phyloP scores from a whole-genome alignment of 78 protist genomes.

The Cavenderia fasciculata region DNA sequence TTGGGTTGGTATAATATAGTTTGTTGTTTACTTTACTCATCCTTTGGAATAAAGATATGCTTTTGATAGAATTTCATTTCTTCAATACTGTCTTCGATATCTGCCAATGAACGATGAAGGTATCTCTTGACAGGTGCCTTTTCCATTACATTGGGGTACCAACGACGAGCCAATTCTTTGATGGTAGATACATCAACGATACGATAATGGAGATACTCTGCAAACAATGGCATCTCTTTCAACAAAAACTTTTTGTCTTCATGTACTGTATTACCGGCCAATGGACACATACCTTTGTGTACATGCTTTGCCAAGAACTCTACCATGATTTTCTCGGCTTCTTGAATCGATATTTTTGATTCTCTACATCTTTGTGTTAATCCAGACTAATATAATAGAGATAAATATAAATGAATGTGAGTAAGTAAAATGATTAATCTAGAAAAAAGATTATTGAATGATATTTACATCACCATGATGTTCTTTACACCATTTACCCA shows the following conservation, averaged over 20 bases:
- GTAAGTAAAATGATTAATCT: not conserved
- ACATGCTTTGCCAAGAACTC: slow-evolving; percentile 49
- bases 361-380: slow-evolving; percentile 27
- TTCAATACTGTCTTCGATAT: slow-evolving; percentile 71
- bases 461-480: slow-evolving; percentile 58
- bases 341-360: slow-evolving; percentile 47
- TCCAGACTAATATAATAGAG: slow-evolving; percentile 26
- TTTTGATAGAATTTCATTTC: slow-evolving; percentile 53
- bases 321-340: slow-evolving; percentile 48
- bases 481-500: slow-evolving; percentile 75
- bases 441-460: no score
- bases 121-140: not conserved
- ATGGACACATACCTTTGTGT: slow-evolving; percentile 8
- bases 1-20: no score
- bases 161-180: slow-evolving; percentile 53
- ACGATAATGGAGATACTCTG: slow-evolving; percentile 51
- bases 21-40: no score
- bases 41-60: no score
- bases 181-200: slow-evolving; percentile 71
- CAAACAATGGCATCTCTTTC: slow-evolving; percentile 73
- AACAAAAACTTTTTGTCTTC: slow-evolving; percentile 42
- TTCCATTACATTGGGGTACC: slow-evolving; percentile 39
- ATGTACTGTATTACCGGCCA: slow-evolving; percentile 73
- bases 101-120: slow-evolving; percentile 46
- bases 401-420: not conserved